Percentiles rank a stretch among this genome's conserved stretches.
phyloP scores from a whole-genome alignment of 805 yeast species.

The Yamadazyma sp. region DNA sequence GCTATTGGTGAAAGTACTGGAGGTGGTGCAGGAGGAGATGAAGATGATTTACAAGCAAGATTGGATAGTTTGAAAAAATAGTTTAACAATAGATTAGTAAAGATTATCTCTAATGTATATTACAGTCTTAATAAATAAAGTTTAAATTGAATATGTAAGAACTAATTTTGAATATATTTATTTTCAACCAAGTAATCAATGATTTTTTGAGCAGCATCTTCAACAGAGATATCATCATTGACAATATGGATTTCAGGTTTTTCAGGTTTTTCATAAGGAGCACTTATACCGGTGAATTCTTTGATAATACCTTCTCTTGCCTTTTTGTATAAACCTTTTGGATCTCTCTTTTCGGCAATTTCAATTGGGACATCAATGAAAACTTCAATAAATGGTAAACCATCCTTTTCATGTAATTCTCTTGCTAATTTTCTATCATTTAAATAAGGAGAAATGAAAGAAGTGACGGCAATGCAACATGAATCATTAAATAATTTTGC shows the following conservation, averaged over 20 bases:
- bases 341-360: slow-evolving; percentile 96
- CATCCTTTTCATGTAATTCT: slow-evolving; percentile 71
- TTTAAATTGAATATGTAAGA: too few species aligned
- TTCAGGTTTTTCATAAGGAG: slow-evolving; percentile 93
- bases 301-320: slow-evolving; percentile 93
- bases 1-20: too few species aligned
- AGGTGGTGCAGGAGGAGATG: slow-evolving; percentile 50
- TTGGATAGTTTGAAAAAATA: slow-evolving; percentile 73
- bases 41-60: slow-evolving; percentile 87
- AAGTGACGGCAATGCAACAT: slow-evolving; percentile 82
- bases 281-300: slow-evolving; percentile 93
- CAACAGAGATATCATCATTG: slow-evolving; percentile 62
- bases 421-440: slow-evolving; percentile 84
- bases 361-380: slow-evolving; percentile 90
- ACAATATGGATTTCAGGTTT: slow-evolving; percentile 78
- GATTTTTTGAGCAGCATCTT: slow-evolving; percentile 75
- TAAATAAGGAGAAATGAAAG: slow-evolving; percentile 89
- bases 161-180: slow-evolving; percentile 34
- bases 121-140: too few species aligned
- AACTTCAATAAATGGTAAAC: slow-evolving; percentile 84
- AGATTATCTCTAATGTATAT: not conserved
- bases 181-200: slow-evolving; percentile 61
- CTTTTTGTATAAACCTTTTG: slow-evolving; percentile 94
- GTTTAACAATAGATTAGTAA: not conserved
- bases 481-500: slow-evolving; percentile 92